These are phyloP conservation scores for Akanthomyces dipterigenus DNA, from an alignment of 2,329 filamentous ascomycete species.

Conservation along the genomic window DNA sequence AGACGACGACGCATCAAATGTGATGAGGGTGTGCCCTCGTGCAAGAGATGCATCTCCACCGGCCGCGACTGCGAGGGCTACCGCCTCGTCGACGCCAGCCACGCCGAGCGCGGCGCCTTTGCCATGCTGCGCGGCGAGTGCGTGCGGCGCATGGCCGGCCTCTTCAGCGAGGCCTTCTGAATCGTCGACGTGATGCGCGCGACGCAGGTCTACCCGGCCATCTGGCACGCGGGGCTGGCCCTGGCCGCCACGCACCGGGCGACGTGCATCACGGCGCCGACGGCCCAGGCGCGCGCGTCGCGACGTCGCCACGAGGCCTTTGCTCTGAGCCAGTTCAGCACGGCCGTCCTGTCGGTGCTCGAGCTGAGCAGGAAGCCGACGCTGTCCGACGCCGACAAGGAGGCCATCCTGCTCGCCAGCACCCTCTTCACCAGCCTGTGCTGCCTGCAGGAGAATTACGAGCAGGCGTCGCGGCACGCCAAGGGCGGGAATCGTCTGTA, in stretches of 20 bases:
- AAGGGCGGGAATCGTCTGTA: constrained; percentile 3
- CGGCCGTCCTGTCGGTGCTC: neutral
- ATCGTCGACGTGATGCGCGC: constrained; percentile 9
- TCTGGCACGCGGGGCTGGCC: constrained; percentile 11
- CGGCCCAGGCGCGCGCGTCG: neutral
- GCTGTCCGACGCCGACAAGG: neutral
- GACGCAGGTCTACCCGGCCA: constrained; percentile 11
- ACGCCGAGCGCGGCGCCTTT: constrained; percentile 8
- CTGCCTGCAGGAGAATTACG: constrained; percentile 6
- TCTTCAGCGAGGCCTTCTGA: constrained; percentile 10
- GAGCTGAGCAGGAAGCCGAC: neutral
- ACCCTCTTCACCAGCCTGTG: constrained; percentile 10
- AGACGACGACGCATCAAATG: constrained; percentile 23
- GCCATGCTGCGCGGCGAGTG: constrained; percentile 7
- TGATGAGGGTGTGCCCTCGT: constrained; percentile 20
- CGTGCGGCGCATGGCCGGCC: neutral
- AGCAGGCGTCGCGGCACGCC: constrained; percentile 7
- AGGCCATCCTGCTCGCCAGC: constrained; percentile 8
- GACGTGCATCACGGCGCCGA: neutral
- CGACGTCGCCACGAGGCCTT: constrained; percentile 4
- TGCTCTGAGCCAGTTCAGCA: constrained; percentile 3
- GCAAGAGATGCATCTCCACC: constrained; percentile 18
- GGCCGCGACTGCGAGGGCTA: constrained; percentile 18
- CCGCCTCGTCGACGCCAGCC: neutral
- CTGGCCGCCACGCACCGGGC: constrained; percentile 7